These are phyloP conservation scores for Ciborinia camelliae DNA, from an alignment of 2,329 filamentous ascomycete genomes.

Conservation along the genomic window DNA sequence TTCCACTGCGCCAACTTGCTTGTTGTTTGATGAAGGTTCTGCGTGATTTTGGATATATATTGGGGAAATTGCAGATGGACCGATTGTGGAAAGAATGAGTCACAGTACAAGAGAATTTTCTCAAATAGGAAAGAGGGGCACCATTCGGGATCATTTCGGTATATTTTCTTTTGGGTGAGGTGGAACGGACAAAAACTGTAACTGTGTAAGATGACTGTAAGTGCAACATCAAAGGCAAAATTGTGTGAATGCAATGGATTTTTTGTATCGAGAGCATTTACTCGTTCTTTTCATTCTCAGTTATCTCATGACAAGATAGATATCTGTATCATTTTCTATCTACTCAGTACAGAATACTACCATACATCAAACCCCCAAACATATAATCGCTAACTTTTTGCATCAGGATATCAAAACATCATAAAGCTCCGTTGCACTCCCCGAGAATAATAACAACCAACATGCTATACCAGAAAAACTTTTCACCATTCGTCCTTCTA, in stretches of 20 bases:
- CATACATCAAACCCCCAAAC: not conserved
- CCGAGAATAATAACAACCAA: not conserved
- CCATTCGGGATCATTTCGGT: not conserved
- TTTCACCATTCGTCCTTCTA: not conserved
- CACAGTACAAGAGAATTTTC: not conserved
- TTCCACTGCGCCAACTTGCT: conserved; percentile 33
- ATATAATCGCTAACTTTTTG: not conserved
- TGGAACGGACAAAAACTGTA: not conserved
- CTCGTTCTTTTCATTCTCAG: not conserved
- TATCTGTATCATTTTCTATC: not conserved
- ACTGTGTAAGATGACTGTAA: no score
- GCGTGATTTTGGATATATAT: rapidly evolving
- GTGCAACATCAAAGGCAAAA: not conserved
- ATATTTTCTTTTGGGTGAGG: not conserved
- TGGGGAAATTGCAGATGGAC: rapidly evolving
- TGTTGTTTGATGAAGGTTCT: rapidly evolving
- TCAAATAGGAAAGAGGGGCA: conserved; percentile 4
- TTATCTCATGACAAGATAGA: not conserved
- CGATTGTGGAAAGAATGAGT: not conserved
- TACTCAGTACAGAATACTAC: not conserved
- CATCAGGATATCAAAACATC: not conserved
- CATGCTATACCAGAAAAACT: not conserved
- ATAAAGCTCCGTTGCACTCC: no score
- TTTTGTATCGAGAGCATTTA: not conserved
- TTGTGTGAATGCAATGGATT: no score